phyloP scores from a whole-genome alignment of 805 yeast species.

The Barnettozyma californica region DNA sequence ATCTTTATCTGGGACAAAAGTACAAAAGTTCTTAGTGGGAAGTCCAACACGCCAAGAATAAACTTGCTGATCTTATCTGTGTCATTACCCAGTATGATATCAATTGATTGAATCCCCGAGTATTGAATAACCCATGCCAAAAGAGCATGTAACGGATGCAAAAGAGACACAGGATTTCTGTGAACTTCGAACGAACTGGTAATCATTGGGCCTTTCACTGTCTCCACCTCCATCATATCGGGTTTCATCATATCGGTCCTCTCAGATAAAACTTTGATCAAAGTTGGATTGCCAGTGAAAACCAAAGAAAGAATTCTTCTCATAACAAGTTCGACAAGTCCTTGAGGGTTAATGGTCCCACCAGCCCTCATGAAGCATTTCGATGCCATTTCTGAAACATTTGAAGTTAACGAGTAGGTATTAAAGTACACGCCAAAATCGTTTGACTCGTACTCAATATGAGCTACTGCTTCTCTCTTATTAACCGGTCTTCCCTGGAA shows the following conservation, averaged over 20 bases:
- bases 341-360: neutral
- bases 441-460: constrained; percentile 86
- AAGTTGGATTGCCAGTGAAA: neutral
- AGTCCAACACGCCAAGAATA: constrained; percentile 36
- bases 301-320: constrained; percentile 6
- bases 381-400: constrained; percentile 51
- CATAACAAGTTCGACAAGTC: constrained; percentile 9
- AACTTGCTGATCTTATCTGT: constrained; percentile 3
- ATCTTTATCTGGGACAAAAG: constrained; percentile 77
- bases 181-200: constrained; percentile 40
- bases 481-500: constrained; percentile 78
- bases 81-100: constrained; percentile 5
- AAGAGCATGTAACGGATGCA: constrained; percentile 77
- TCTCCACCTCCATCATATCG: constrained; percentile 12
- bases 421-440: constrained; percentile 42
- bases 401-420: constrained; percentile 55
- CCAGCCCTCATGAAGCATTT: constrained; percentile 31
- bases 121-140: constrained; percentile 66
- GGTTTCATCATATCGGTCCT: constrained; percentile 11
- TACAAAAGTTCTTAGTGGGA: constrained; percentile 73
- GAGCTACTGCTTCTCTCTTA: constrained; percentile 68
- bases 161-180: constrained; percentile 52
- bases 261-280: neutral
- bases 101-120: constrained; percentile 17
- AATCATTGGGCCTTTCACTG: constrained; percentile 21